Base-by-base conservation (phyloP, 1,284 basidiomycete genomes). In the Stygiomarasmius scandens region DNA sequence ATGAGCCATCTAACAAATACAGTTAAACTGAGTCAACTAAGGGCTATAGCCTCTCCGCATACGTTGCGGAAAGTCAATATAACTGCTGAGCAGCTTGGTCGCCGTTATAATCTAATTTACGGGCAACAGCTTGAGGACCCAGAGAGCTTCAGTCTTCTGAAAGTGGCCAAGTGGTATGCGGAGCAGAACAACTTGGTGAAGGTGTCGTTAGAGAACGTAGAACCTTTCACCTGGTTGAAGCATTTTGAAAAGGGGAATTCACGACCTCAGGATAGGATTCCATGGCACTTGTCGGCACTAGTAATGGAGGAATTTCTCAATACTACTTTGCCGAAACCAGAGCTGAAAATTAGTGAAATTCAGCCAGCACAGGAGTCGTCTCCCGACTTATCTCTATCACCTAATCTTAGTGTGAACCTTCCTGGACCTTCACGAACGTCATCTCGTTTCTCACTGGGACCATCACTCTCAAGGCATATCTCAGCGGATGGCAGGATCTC, bases 181-280 rank as follows among this genome's bases (percentile, higher is more conserved):
- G 68, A 71, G 27, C 81, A 84, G 58, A 78, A 81, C 27, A 64
- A 69, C 4, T 65, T 74, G 19, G 68, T 81, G 11, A 81, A 75
- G 58, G 66, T 73, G 11, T 75, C 80, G 32, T 66, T 91, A 22
- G 84, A 85, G 57, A 79, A 78, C 53, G 76, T 79, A 1, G 89
- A 91, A 64, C 87, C 88, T 12, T 74, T 87, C 53, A 84, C 84
- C 4, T 91, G 87, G 89, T 69, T 89, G 25, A 87, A 84, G 64
- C 85, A 90, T 66, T 73, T 83, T 54, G 81, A 84, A 48, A 82
- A 77, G 59, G 72, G 71, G 24, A 67, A 70, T 36, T 69, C 65
- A 44, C 71, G 62, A 45, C 63, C 63, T 23, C 61, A 63, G 24
- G 61, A 62, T 38, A 77, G 79, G 38, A 74, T 78, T 38, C 78